A percentile compares a stretch with the other conserved stretches of the same genome.
These are phyloP conservation scores for Rhizophagus sp. DNA, from an alignment of 192 early-diverging fungal species.

Conservation along the genomic window DNA sequence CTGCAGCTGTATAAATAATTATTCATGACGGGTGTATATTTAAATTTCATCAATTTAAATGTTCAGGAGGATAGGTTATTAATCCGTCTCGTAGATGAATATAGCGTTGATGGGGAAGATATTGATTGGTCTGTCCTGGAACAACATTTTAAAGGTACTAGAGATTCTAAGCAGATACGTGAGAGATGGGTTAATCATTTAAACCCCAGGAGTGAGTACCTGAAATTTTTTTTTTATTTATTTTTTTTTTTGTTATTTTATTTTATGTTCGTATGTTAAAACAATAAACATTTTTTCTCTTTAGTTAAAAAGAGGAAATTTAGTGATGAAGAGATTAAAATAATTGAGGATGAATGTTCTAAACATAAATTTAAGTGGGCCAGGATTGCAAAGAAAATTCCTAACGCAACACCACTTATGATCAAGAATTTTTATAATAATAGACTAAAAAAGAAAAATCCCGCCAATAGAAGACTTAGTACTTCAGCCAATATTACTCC, in stretches of 20 bases:
- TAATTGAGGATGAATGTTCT: not conserved
- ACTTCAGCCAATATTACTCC: too few relatives aligned
- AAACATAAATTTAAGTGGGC: conserved; percentile 17
- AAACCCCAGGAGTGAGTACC: not conserved
- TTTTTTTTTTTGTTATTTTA: not conserved
- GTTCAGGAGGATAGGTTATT: not conserved
- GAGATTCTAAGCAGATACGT: not conserved
- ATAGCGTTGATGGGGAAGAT: not conserved
- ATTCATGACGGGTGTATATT: too few relatives aligned
- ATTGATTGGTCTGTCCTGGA: not conserved
- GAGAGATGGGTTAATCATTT: not conserved
- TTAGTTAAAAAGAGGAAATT: not conserved
- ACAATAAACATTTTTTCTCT: not conserved
- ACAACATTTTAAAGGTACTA: not conserved
- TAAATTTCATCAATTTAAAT: not conserved
- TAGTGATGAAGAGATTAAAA: not conserved
- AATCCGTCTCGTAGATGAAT: not conserved
- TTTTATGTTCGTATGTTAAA: not conserved
- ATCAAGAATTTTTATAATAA: conserved; percentile 8
- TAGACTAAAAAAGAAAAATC: not conserved
- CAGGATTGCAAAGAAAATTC: not conserved
- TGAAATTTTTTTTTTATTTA: not conserved
- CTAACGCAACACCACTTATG: not conserved
- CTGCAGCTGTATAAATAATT: too few relatives aligned
- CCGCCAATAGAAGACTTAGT: not conserved